These are phyloP conservation scores for Fusarium hainanense DNA, from an alignment of 2,329 filamentous ascomycete genomes.

Conservation along the genomic window DNA sequence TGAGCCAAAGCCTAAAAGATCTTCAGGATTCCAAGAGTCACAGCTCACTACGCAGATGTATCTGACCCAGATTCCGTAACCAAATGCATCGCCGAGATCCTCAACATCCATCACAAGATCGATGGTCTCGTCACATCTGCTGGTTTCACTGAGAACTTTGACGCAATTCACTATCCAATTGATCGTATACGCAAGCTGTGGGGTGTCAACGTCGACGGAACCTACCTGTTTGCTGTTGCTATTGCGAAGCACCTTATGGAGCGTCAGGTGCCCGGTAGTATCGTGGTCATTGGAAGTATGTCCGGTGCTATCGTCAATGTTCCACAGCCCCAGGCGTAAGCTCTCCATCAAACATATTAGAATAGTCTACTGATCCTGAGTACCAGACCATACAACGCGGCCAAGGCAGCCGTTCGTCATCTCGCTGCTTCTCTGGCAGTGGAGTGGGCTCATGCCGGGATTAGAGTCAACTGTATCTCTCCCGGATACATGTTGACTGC, in stretches of 20 bases:
- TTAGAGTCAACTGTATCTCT: slow-evolving; percentile 93
- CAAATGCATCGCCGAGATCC: slow-evolving; percentile 71
- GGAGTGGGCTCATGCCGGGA: slow-evolving; percentile 88
- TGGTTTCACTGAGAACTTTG: slow-evolving; percentile 94
- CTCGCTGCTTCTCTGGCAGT: slow-evolving; percentile 88
- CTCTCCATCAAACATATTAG: neutral
- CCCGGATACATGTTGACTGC: slow-evolving; percentile 97
- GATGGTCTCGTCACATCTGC: slow-evolving; percentile 95
- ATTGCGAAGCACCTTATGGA: slow-evolving; percentile 91
- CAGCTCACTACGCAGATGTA: slow-evolving; percentile 90
- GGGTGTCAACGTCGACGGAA: slow-evolving; percentile 92
- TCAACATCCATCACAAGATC: slow-evolving; percentile 75
- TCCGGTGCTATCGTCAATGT: slow-evolving; percentile 93
- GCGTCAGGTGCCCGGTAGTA: slow-evolving; percentile 79
- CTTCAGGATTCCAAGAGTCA: slow-evolving; percentile 78
- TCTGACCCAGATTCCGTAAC: slow-evolving; percentile 83
- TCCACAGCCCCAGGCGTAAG: slow-evolving; percentile 85
- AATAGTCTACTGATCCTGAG: neutral
- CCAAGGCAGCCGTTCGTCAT: slow-evolving; percentile 92
- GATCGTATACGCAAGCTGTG: slow-evolving; percentile 93
- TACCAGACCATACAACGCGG: slow-evolving; percentile 82
- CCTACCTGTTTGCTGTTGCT: slow-evolving; percentile 85
- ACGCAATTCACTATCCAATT: slow-evolving; percentile 88
- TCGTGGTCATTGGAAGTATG: slow-evolving; percentile 97
- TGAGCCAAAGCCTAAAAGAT: neutral